Base-by-base conservation (phyloP, 2,329 filamentous ascomycete species). In the Arthrobotrys iridis region DNA sequence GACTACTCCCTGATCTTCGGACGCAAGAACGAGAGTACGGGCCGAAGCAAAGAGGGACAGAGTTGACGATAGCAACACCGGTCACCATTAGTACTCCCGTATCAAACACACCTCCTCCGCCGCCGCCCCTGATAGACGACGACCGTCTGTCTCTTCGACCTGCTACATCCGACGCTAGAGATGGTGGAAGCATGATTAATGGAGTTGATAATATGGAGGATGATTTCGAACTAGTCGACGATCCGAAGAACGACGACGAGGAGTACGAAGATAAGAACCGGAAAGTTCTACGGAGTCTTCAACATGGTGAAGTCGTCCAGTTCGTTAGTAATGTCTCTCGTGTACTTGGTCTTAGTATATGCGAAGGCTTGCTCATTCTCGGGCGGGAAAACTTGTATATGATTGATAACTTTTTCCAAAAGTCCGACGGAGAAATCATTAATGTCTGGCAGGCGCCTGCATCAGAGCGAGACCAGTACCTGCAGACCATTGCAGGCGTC, bases 211-310 rank as follows among this genome's bases (percentile, higher is more conserved):
- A 85, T 7, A 84, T 89, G 0, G 95, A 97, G 68, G 95, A 98
- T 48, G 96, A 96, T 78, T 99, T 97, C 80, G 95, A 99, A 82
- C 88, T 99, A 78, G 90, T 99, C 4, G 93, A 98, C 74, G 94
- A 97, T 76, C 93, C 94, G 0, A 93, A 93, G 79, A 91, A 94
- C 67, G 88, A 91, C 41, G 88, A 92, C 24, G 88, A 90, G 78
- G 90, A 89, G 0, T 96, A 96, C 77, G 96, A 99, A 82, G 96
- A 99, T 82, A 98, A 97, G 84, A 98, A 99, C 80, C 88, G 96
- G 46, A 97, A 97, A 82, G 94, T 99, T 46, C 96, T 98, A 93
- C 88, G 95, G 59, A 94, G 93, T 77, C 85, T 99, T 8, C 91
- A 97, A 79, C 90, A 91, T 10, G 93, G 93, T 3, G 95, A 99